Conservation (phyloP, 208 protist genomes). For the Crithidia expoeki region DNA sequence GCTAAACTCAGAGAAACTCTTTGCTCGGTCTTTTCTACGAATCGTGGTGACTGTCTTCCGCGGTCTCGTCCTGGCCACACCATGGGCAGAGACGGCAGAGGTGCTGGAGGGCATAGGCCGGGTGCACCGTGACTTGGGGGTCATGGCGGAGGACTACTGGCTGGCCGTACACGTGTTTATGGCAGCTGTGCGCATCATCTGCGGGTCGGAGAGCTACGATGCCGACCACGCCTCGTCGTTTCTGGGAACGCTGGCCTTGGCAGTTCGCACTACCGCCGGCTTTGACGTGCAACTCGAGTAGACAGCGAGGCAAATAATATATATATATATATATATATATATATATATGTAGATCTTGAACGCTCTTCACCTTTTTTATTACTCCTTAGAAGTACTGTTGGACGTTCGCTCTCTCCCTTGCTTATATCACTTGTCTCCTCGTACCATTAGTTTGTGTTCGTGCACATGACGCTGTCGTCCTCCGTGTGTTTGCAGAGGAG, state of each 20-base stretch:
- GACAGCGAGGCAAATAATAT: neutral
- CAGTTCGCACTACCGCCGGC: conserved; percentile 50
- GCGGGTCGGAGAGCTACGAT: conserved; percentile 56
- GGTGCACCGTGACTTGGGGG: conserved; percentile 58
- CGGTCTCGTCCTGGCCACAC: conserved; percentile 34
- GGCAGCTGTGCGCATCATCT: conserved; percentile 59
- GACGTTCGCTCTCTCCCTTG: no score
- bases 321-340: neutral
- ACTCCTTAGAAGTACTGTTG: no score
- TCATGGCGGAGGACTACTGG: conserved; percentile 77
- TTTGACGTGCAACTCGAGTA: conserved; percentile 10
- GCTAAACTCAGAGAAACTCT: conserved; percentile 63
- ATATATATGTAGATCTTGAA: no score
- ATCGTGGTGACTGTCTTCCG: conserved; percentile 74
- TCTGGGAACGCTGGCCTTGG: conserved; percentile 65
- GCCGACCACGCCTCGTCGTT: conserved; percentile 69
- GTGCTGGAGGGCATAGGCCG: conserved; percentile 59
- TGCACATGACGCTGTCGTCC: no score
- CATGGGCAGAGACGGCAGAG: conserved; percentile 61
- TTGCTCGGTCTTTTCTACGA: conserved; percentile 73
- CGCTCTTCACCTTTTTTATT: no score
- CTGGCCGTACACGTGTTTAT: conserved; percentile 75
- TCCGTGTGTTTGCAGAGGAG: no score
- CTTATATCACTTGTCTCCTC: no score
- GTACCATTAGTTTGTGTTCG: no score